Percentiles rank a stretch among this genome's conserved stretches.
phyloP scores from a whole-genome alignment of 352 stramenopile genomes.

The Globisporangium cystogenes region DNA sequence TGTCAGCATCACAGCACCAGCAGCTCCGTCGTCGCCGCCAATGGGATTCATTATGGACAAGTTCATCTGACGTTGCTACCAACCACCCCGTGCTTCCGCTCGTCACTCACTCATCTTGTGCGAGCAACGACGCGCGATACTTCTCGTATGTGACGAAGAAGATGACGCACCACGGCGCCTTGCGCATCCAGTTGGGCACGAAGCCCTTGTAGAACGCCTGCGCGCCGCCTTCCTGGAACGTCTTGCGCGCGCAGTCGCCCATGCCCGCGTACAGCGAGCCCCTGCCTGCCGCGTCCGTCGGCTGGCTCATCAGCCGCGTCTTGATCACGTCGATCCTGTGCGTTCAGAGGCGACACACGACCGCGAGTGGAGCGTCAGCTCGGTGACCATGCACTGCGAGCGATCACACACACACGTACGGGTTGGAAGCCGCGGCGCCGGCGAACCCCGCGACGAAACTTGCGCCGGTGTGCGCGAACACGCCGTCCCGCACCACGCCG shows the following conservation, averaged over 20 bases:
- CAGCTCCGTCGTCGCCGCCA: too few relatives aligned
- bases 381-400: not conserved
- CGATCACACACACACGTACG: conserved; percentile 23
- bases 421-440: conserved; percentile 64
- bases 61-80: too few relatives aligned
- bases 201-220: conserved; percentile 85
- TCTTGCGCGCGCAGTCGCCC: conserved; percentile 62
- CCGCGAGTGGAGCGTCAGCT: too few relatives aligned
- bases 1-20: too few relatives aligned
- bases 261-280: conserved; percentile 66
- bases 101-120: conserved; percentile 21
- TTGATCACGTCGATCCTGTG: conserved; percentile 81
- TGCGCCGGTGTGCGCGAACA: conserved; percentile 65
- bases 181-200: conserved; percentile 84
- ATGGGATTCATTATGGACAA: too few relatives aligned
- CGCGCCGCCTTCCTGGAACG: conserved; percentile 56
- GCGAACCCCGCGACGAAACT: conserved; percentile 77
- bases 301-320: conserved; percentile 78
- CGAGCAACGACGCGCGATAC: conserved; percentile 41
- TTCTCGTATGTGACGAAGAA: conserved; percentile 88
- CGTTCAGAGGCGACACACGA: not conserved
- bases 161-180: conserved; percentile 80
- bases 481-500: conserved; percentile 48
- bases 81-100: too few relatives aligned
- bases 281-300: conserved; percentile 44